Conservation (phyloP, 495 filamentous ascomycete genomes). For the Hypoxylon lienhwacheense region DNA sequence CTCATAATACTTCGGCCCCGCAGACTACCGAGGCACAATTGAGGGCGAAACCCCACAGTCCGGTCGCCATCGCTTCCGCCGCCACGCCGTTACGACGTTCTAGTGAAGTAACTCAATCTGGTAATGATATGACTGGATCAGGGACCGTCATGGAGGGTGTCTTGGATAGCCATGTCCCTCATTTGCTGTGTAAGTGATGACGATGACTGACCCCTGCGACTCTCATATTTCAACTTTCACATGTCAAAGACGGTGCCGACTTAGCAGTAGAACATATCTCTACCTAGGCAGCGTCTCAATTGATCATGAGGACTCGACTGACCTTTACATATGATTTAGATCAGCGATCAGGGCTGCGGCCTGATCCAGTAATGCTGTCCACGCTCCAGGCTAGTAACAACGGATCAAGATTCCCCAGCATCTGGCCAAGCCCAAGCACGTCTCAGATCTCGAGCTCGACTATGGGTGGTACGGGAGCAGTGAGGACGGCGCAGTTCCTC, state of each 20-base stretch:
- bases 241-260: slow-evolving; percentile 28
- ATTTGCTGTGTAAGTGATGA: slow-evolving; percentile 60
- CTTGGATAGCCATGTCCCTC: slow-evolving; percentile 56
- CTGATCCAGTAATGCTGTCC: slow-evolving; percentile 32
- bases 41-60: slow-evolving; percentile 41
- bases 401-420: slow-evolving; percentile 40
- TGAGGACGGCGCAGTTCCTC: slow-evolving; percentile 37
- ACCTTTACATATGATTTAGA: slow-evolving; percentile 43
- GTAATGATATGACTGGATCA: slow-evolving; percentile 35
- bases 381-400: slow-evolving; percentile 33
- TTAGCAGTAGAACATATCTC: no score
- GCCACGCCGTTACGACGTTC: slow-evolving; percentile 26
- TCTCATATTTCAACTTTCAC: no score
- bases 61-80: slow-evolving; percentile 36
- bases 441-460: slow-evolving; percentile 23
- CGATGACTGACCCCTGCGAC: slow-evolving; percentile 20
- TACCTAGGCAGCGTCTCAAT: slow-evolving; percentile 1
- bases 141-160: slow-evolving; percentile 33
- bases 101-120: slow-evolving; percentile 40
- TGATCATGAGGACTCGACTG: slow-evolving; percentile 31
- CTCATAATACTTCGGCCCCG: slow-evolving; percentile 29
- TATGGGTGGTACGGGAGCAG: slow-evolving; percentile 13
- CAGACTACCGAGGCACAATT: slow-evolving; percentile 44
- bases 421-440: slow-evolving; percentile 37
- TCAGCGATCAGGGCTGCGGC: slow-evolving; percentile 39